These are phyloP conservation scores for Teratosphaeriaceae sp. DNA, from an alignment of 2,329 filamentous ascomycete genomes.

Conservation along the genomic window DNA sequence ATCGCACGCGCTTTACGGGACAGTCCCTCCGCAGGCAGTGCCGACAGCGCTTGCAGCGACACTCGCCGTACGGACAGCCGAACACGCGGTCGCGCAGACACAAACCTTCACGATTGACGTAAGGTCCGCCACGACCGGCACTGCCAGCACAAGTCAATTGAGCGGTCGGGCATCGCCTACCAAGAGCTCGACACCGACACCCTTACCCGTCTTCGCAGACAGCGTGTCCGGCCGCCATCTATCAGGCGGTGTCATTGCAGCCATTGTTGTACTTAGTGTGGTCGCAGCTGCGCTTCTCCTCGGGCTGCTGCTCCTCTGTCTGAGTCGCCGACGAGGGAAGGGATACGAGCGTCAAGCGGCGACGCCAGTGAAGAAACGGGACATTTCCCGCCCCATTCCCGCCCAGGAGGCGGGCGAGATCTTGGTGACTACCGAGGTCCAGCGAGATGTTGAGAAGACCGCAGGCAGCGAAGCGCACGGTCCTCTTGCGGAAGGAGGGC, in stretches of 20 bases:
- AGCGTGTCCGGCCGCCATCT: slow-evolving; percentile 8
- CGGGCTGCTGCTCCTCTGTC: slow-evolving; percentile 20
- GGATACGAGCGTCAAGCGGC: slow-evolving; percentile 7
- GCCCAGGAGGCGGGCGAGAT: slow-evolving; percentile 25
- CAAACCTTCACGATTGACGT: slow-evolving; percentile 40
- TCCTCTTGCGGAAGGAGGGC: slow-evolving; percentile 13
- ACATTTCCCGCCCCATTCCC: slow-evolving; percentile 36
- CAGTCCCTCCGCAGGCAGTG: slow-evolving; percentile 37
- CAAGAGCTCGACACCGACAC: slow-evolving; percentile 8
- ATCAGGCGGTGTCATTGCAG: slow-evolving; percentile 25
- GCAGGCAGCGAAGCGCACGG: slow-evolving; percentile 16
- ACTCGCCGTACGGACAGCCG: slow-evolving; percentile 34
- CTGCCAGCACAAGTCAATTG: slow-evolving; percentile 5
- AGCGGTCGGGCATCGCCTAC: slow-evolving; percentile 4
- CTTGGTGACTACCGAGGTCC: slow-evolving; percentile 17
- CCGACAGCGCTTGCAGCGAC: slow-evolving; percentile 36
- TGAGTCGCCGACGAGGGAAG: slow-evolving; percentile 15
- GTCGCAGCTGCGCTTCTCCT: slow-evolving; percentile 19
- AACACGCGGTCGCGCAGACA: slow-evolving; percentile 27
- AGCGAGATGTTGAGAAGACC: slow-evolving; percentile 34
- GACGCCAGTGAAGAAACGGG: slow-evolving; percentile 26
- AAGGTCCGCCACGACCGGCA: slow-evolving; percentile 9
- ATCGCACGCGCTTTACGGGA: slow-evolving; percentile 42
- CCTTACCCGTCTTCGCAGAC: slow-evolving; percentile 4
- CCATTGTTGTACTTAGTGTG: slow-evolving; percentile 28